Conservation (phyloP, 31 red algal genomes). For the Asparagopsis taxiformis region DNA sequence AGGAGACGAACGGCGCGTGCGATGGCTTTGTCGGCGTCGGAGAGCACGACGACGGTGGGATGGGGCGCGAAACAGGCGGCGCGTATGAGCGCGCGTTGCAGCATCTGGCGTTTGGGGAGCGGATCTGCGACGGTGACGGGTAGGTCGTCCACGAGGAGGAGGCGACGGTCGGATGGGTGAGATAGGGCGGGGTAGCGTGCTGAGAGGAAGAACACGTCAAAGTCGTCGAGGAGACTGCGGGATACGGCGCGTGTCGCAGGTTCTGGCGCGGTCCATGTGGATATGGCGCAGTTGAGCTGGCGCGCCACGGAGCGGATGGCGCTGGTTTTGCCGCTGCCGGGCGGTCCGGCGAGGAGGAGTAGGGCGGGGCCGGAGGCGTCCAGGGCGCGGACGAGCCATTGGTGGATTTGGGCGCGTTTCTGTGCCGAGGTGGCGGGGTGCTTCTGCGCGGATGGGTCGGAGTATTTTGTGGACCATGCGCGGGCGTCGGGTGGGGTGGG, state of each 20-base stretch:
- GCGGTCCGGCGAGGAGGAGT: constrained; percentile 46
- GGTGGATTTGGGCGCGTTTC: constrained; percentile 30
- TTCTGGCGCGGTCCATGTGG: constrained; percentile 36
- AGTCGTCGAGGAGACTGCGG: constrained; percentile 27
- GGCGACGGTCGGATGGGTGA: not conserved
- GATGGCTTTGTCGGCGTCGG: constrained; percentile 45
- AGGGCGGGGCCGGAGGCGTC: constrained; percentile 18
- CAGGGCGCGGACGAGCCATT: constrained; percentile 34
- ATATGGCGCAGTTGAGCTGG: constrained; percentile 6
- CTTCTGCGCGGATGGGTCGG: constrained; percentile 17
- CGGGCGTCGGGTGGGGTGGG: not conserved
- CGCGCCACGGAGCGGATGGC: constrained; percentile 20
- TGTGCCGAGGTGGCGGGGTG: constrained; percentile 22
- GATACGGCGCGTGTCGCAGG: constrained; percentile 17
- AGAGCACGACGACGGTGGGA: constrained; percentile 46
- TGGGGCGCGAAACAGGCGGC: constrained; percentile 39
- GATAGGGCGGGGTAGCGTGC: constrained; percentile 7
- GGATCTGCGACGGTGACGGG: constrained; percentile 32
- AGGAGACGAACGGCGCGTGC: constrained; percentile 14
- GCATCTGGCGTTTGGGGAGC: not conserved
- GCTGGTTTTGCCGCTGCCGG: constrained; percentile 41
- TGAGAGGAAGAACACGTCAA: constrained; percentile 40
- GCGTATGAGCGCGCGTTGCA: constrained; percentile 10
- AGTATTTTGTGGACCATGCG: constrained; percentile 33
- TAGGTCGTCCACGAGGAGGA: constrained; percentile 53